Conservation (phyloP, 2,329 filamentous ascomycete genomes). For the Ophiostoma tasmaniense region DNA sequence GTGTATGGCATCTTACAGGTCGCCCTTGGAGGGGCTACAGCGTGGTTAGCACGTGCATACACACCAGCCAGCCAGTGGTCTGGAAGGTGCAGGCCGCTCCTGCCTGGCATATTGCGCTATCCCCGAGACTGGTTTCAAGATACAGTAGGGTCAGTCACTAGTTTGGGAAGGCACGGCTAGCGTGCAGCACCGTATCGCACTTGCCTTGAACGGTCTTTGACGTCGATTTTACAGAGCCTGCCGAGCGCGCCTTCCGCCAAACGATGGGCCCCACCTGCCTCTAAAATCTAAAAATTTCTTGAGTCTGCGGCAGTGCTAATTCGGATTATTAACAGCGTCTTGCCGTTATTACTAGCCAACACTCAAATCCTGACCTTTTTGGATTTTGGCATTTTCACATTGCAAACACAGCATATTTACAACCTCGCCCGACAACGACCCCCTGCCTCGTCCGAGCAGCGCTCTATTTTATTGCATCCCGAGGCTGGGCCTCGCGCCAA, state of each 20-base stretch:
- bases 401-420: not conserved
- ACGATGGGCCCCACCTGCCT: not conserved
- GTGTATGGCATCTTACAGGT: not conserved
- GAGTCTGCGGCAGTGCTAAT: not conserved
- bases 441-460: not conserved
- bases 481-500: not conserved
- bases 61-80: constrained; percentile 8
- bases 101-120: not conserved
- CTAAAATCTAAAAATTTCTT: not conserved
- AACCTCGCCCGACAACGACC: not conserved
- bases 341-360: not conserved
- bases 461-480: not conserved
- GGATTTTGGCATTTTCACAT: not conserved
- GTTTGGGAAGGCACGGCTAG: not conserved
- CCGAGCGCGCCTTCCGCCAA: not conserved
- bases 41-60: constrained; percentile 7
- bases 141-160: not conserved
- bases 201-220: not conserved
- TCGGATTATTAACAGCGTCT: not conserved
- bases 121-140: not conserved
- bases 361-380: not conserved
- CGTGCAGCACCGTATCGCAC: not conserved
- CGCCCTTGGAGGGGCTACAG: constrained; percentile 10
- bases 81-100: not conserved
- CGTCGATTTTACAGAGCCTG: not conserved